These are phyloP conservation scores for Spiromastix sp. DNA, from an alignment of 2,329 filamentous ascomycete genomes.

Conservation along the genomic window DNA sequence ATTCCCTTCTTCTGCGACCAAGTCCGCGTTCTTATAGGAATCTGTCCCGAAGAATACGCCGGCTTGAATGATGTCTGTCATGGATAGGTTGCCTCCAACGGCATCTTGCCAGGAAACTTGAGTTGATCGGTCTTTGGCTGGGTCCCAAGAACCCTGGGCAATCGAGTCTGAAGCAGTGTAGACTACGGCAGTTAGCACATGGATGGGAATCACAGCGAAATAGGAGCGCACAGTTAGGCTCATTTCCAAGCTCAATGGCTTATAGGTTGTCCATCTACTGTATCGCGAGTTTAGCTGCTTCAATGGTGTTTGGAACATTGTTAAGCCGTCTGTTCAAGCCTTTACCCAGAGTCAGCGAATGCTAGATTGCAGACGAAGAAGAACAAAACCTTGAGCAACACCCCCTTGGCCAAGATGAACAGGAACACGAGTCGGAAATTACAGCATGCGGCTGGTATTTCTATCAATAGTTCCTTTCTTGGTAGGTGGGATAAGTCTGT, in stretches of 20 bases:
- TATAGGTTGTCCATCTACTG: slow-evolving; percentile 39
- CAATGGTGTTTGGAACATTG: slow-evolving; percentile 44
- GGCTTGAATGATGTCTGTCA: slow-evolving; percentile 20
- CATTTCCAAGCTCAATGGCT: slow-evolving; percentile 48
- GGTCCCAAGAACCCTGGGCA: slow-evolving; percentile 18
- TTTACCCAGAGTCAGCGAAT: no score
- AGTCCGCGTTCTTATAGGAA: slow-evolving; percentile 26
- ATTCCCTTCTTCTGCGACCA: slow-evolving; percentile 27
- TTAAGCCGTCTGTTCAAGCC: slow-evolving; percentile 45
- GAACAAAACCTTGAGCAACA: no score
- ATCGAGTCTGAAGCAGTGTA: slow-evolving; percentile 18
- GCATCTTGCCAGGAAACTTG: slow-evolving; percentile 25
- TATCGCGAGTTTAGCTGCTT: slow-evolving; percentile 39
- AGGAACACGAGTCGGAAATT: no score
- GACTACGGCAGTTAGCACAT: slow-evolving; percentile 12
- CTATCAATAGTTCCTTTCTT: no score
- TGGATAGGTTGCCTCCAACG: slow-evolving; percentile 21
- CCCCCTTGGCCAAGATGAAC: no score
- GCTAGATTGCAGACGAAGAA: no score
- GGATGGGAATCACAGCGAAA: no score
- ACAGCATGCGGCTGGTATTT: no score
- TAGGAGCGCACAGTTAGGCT: slow-evolving; percentile 41
- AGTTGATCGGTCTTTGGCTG: slow-evolving; percentile 22
- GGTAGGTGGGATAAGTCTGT: no score
- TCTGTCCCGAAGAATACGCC: slow-evolving; percentile 26